These are phyloP conservation scores for Blastocystis sp. DNA, from an alignment of 352 stramenopile species.

Conservation along the genomic window DNA sequence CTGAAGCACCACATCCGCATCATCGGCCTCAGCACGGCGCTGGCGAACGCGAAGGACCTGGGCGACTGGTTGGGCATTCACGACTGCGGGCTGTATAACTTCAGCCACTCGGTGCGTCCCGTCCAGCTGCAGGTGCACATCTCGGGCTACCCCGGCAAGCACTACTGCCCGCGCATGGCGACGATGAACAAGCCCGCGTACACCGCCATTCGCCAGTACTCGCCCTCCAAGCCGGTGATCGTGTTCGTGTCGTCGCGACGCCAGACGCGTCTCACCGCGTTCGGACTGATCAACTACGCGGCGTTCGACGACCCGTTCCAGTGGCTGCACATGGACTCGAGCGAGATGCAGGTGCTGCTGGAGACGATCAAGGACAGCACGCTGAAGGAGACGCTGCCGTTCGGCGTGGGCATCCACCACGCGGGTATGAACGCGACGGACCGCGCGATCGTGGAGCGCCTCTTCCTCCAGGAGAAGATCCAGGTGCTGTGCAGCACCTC, in stretches of 20 bases:
- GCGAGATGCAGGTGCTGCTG: conserved; percentile 85
- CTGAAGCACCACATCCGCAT: conserved; percentile 82
- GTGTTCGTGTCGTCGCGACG: conserved; percentile 98
- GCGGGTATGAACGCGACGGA: conserved; percentile 85
- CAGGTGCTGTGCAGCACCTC: conserved; percentile 88
- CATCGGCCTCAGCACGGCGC: conserved; percentile 91
- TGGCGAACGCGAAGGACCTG: conserved; percentile 93
- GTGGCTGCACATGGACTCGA: conserved; percentile 90
- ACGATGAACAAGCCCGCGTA: conserved; percentile 99
- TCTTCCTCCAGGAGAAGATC: conserved; percentile 94
- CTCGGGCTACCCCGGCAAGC: conserved; percentile 83
- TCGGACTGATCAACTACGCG: conserved; percentile 94
- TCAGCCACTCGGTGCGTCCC: conserved; percentile 86
- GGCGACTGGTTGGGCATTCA: conserved; percentile 94
- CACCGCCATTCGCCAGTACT: conserved; percentile 92
- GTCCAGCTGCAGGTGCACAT: conserved; percentile 94
- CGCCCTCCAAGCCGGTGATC: conserved; percentile 88
- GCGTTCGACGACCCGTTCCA: conserved; percentile 85
- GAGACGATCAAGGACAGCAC: conserved; percentile 88
- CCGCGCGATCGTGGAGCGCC: conserved; percentile 91
- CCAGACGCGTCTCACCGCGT: conserved; percentile 93
- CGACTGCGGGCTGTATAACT: conserved; percentile 80
- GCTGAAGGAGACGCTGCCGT: conserved; percentile 91
- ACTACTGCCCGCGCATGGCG: conserved; percentile 95
- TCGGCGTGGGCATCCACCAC: conserved; percentile 97